Conservation (phyloP, 352 stramenopile genomes). For the Paralagenidium karlingii region DNA sequence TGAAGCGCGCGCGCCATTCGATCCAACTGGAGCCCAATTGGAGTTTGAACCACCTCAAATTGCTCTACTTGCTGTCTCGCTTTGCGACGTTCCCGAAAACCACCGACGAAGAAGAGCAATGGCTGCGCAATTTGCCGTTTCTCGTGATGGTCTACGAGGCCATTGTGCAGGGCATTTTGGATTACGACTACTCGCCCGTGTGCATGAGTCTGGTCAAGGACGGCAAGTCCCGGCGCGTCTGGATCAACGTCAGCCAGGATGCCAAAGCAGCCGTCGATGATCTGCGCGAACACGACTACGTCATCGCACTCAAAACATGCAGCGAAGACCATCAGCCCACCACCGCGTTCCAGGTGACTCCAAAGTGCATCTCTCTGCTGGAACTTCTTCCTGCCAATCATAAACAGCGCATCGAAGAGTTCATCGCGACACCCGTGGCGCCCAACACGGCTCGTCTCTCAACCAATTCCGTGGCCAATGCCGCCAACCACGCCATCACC, state of each 20-base stretch:
- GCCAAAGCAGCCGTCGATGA: slow-evolving; percentile 93
- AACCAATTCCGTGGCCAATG: too few species aligned
- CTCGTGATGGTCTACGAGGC: slow-evolving; percentile 96
- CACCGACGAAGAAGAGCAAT: slow-evolving; percentile 89
- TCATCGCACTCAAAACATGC: slow-evolving; percentile 92
- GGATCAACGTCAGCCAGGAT: slow-evolving; percentile 94
- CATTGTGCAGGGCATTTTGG: slow-evolving; percentile 87
- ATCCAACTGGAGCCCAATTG: too few species aligned
- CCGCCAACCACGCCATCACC: slow-evolving; percentile 10
- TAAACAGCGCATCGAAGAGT: slow-evolving; percentile 45
- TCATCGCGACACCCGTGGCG: slow-evolving; percentile 25
- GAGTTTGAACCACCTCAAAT: slow-evolving; percentile 88
- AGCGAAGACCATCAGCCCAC: slow-evolving; percentile 91
- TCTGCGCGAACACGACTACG: slow-evolving; percentile 88
- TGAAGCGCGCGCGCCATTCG: too few species aligned
- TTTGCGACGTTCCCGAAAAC: slow-evolving; percentile 86
- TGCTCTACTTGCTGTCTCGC: slow-evolving; percentile 94
- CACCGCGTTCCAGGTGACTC: slow-evolving; percentile 88
- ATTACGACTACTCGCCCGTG: slow-evolving; percentile 96
- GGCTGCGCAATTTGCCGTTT: slow-evolving; percentile 91
- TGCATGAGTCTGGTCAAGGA: slow-evolving; percentile 91
- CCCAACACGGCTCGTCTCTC: too few species aligned
- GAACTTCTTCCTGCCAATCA: slow-evolving; percentile 18
- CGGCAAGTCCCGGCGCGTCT: slow-evolving; percentile 68
- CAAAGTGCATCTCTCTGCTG: slow-evolving; percentile 23